phyloP scores from a whole-genome alignment of 306 rosid species.

The Biancaea sappan region DNA sequence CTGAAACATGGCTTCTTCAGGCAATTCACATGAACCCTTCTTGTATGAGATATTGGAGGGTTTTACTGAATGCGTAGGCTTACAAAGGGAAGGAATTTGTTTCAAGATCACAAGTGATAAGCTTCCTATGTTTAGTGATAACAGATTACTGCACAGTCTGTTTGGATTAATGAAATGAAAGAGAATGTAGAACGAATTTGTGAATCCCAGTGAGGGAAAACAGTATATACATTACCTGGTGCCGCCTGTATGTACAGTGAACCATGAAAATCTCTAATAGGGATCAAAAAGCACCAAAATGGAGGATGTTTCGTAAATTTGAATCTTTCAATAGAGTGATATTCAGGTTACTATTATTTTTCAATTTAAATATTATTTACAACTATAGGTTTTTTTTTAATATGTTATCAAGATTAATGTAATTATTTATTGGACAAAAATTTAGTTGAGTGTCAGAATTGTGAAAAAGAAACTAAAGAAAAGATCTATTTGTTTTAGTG shows the following conservation, averaged over 20 bases:
- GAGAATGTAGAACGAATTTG: not conserved
- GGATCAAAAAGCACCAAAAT: not conserved
- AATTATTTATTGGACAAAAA: no score
- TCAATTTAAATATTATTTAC: no score
- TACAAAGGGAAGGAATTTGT: conserved; percentile 15
- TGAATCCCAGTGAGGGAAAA: not conserved
- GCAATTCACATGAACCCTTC: conserved; percentile 86
- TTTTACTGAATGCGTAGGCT: conserved; percentile 41
- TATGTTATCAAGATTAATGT: not conserved
- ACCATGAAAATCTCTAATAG: not conserved
- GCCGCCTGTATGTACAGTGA: not conserved
- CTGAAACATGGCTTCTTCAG: conserved; percentile 75
- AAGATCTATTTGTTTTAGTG: no score
- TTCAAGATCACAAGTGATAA: not conserved
- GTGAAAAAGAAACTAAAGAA: no score
- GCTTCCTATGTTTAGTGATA: not conserved
- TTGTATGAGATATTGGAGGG: conserved; percentile 83
- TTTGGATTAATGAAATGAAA: no score
- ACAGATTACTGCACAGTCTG: not conserved
- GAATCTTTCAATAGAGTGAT: no score
- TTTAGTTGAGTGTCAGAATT: no score
- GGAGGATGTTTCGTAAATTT: not conserved
- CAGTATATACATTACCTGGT: not conserved
- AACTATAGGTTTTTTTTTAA: not conserved
- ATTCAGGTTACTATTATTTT: no score